Base-by-base conservation (phyloP, 2,329 filamentous ascomycete genomes). In the Microcera coccophila region DNA sequence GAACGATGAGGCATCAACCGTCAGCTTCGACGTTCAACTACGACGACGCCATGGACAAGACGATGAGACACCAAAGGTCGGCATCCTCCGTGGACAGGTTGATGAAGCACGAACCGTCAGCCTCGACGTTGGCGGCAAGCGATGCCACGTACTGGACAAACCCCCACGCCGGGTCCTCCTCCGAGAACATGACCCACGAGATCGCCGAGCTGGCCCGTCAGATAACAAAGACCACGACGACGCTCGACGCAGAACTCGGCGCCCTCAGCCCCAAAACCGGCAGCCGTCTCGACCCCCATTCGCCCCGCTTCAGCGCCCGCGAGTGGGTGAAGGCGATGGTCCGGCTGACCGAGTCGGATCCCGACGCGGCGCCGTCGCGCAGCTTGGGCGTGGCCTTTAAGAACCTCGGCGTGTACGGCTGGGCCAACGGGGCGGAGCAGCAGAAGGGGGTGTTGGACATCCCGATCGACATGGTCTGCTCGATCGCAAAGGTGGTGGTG, bases 281-380 rank as follows among this genome's bases (percentile, higher is more conserved):
- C 4, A 50, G 47, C 1, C 41, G 32, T 32, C 36, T 62, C 1
- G 56, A 62, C 12, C 59, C 59, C 1, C 39, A 34, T 12, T 62
- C 59, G 1, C 28, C 57, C 9, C 52, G 39, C 8, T 62, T 63
- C 17, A 52, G 63, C 22, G 37, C 58, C 2, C 36, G 42, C 5
- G 53, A 45, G 22, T 62, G 59, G 60, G 50, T 54, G 1, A 58
- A 52, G 28, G 57, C 60, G 0, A 47, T 61, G 5, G 48, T 61
- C 10, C 50, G 42, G 5, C 41, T 63, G 1, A 51, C 46, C 15
- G 58, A 62, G 28, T 55, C 59, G 0, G 57, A 61, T 3, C 45
- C 46, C 4, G 42, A 38, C 2, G 48, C 60, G 7, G 52, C 58
- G 1, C 57, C 58, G 1, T 17, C 45, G 1, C 45, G 60, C 7